Percentiles rank a stretch among this genome's conserved stretches.
phyloP scores from a whole-genome alignment of 345 rosid genomes.

The Eucalyptus coolabah region DNA sequence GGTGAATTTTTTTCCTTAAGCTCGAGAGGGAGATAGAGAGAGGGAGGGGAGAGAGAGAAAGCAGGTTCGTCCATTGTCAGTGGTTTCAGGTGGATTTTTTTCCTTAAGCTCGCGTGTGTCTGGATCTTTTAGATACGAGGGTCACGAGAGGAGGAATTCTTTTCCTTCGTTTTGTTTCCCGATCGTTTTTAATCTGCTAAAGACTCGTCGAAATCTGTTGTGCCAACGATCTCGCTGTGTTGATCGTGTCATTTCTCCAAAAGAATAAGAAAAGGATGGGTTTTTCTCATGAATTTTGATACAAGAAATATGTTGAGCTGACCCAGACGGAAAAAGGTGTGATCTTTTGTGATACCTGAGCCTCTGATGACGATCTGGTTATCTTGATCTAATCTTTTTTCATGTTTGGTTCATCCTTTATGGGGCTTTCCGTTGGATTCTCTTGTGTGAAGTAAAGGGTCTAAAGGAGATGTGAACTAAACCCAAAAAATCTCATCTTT shows the following conservation, averaged over 20 bases:
- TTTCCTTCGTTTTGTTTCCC: not conserved
- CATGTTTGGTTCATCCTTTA: not conserved
- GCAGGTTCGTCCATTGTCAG: no score
- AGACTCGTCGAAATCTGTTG: not conserved
- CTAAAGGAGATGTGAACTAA: not conserved
- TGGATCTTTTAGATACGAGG: not conserved
- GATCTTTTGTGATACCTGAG: not conserved
- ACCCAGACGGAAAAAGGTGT: not conserved
- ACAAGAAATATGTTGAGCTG: not conserved
- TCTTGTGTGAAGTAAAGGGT: not conserved
- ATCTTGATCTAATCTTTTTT: not conserved
- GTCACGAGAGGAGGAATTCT: not conserved
- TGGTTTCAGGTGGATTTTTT: not conserved
- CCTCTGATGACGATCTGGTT: not conserved
- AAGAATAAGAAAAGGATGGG: not conserved
- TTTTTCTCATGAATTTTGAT: not conserved
- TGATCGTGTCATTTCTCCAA: not conserved
- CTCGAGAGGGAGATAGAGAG: not conserved
- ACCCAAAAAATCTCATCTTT: not conserved
- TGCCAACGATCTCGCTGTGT: not conserved
- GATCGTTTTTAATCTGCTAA: not conserved
- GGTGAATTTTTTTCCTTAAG: not conserved
- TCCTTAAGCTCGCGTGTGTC: not conserved
- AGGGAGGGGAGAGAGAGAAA: no score
- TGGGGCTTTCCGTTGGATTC: not conserved